phyloP scores from a whole-genome alignment of 345 rosid genomes.

The Jatropha curcas region DNA sequence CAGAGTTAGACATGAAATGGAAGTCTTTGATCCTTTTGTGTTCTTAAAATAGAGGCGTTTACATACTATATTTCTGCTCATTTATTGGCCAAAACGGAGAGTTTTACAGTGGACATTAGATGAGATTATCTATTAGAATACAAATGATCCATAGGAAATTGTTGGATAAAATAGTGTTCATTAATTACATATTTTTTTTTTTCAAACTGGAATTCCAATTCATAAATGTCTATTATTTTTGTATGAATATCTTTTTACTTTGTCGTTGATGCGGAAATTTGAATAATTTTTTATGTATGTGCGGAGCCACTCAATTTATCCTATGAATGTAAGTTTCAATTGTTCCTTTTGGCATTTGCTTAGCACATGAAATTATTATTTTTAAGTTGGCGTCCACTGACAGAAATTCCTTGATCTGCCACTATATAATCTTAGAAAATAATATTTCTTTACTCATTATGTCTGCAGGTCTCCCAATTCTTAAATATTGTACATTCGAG shows the following conservation, averaged over 20 bases:
- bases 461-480: slow-evolving; percentile 79
- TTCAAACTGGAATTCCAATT: not conserved
- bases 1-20: too few species aligned
- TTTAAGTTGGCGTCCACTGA: not conserved
- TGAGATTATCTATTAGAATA: not conserved
- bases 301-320: not conserved
- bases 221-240: not conserved
- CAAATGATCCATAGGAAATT: not conserved
- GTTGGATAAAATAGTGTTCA: not conserved
- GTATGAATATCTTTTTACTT: not conserved
- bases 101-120: too few species aligned
- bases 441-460: slow-evolving; percentile 1
- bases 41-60: too few species aligned
- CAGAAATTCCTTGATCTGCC: not conserved
- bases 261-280: not conserved
- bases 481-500: slow-evolving; percentile 77
- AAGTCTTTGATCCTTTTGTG: too few species aligned
- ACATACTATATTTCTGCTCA: too few species aligned
- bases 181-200: not conserved
- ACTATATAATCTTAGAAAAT: not conserved
- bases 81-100: too few species aligned
- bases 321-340: not conserved
- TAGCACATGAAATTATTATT: not conserved
- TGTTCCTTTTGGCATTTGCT: not conserved
- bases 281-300: not conserved